Evolutionary conservation across 805 yeast genomes (phyloP).

Genomic region (Priceomyces fermenticarens): DNA sequence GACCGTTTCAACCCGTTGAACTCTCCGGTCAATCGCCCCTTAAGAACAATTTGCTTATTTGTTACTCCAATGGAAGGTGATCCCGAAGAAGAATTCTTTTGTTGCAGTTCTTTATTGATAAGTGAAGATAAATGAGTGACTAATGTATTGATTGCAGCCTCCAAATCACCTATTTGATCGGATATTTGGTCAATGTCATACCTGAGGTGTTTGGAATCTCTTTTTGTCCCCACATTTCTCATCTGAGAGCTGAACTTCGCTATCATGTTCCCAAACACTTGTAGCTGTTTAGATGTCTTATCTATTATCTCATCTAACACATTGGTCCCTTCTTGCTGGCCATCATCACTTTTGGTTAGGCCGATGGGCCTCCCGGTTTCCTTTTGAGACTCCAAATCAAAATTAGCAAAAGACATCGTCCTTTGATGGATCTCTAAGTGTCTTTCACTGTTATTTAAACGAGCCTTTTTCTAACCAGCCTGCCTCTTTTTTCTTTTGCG

Average conservation of each 20-base stretch:
- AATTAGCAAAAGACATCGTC: slow-evolving; percentile 53
- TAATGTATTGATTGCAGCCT: slow-evolving; percentile 29
- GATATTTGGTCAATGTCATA: slow-evolving; percentile 29
- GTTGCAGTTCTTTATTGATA: slow-evolving; percentile 27
- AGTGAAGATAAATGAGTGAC: slow-evolving; percentile 23
- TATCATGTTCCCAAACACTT: slow-evolving; percentile 49
- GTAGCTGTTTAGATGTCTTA: slow-evolving; percentile 38
- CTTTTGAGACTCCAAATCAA: slow-evolving; percentile 49
- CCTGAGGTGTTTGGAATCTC: slow-evolving; percentile 43
- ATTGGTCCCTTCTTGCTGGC: slow-evolving; percentile 10
- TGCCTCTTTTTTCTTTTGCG: too few species aligned
- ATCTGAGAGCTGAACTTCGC: slow-evolving; percentile 48
- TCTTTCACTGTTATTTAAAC: too few species aligned
- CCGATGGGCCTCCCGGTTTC: slow-evolving; percentile 6
- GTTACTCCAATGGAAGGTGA: slow-evolving; percentile 26
- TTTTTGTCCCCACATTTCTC: slow-evolving; percentile 49
- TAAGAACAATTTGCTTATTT: slow-evolving; percentile 40
- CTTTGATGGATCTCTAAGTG: too few species aligned
- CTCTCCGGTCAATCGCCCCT: slow-evolving; percentile 55
- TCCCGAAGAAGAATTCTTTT: slow-evolving; percentile 3
- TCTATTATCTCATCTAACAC: slow-evolving; percentile 32
- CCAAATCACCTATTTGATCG: slow-evolving; percentile 29
- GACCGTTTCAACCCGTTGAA: slow-evolving; percentile 47
- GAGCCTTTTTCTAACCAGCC: too few species aligned
- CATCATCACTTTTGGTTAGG: not conserved